Conservation (phyloP, 352 stramenopile species). For the Phytophthora cactorum region DNA sequence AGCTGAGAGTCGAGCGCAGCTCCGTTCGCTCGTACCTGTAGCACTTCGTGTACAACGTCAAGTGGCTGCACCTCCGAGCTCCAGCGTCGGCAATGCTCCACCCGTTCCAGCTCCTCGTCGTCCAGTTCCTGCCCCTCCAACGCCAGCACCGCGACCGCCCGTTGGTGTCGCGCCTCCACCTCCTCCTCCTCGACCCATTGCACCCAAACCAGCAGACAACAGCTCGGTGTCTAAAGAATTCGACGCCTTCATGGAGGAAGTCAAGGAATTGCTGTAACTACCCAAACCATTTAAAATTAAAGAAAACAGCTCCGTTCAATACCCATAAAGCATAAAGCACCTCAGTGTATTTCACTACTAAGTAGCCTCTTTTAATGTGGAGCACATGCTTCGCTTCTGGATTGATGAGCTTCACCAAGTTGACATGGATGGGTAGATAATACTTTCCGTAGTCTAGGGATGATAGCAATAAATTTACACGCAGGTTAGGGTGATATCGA, state of each 20-base stretch:
- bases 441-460: too few relatives aligned
- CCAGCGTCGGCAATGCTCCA: constrained; percentile 12
- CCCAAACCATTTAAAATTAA: too few relatives aligned
- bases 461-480: too few relatives aligned
- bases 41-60: constrained; percentile 64
- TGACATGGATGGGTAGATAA: too few relatives aligned
- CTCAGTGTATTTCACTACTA: too few relatives aligned
- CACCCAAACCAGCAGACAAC: constrained; percentile 8
- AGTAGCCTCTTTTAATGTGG: too few relatives aligned
- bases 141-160: constrained; percentile 27
- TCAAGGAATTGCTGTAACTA: constrained; percentile 48
- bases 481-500: too few relatives aligned
- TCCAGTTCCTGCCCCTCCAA: constrained; percentile 22
- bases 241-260: constrained; percentile 79
- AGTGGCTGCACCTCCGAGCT: not conserved
- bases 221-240: constrained; percentile 61
- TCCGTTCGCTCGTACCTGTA: constrained; percentile 67
- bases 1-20: constrained; percentile 45
- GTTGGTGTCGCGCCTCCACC: not conserved
- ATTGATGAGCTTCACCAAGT: too few relatives aligned
- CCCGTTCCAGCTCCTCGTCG: constrained; percentile 22
- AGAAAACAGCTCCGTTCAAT: too few relatives aligned
- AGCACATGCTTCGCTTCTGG: too few relatives aligned
- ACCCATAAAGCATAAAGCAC: too few relatives aligned
- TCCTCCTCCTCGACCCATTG: constrained; percentile 2